phyloP scores from a whole-genome alignment of 192 early-diverging fungal species.

The Backusella macrospora region DNA sequence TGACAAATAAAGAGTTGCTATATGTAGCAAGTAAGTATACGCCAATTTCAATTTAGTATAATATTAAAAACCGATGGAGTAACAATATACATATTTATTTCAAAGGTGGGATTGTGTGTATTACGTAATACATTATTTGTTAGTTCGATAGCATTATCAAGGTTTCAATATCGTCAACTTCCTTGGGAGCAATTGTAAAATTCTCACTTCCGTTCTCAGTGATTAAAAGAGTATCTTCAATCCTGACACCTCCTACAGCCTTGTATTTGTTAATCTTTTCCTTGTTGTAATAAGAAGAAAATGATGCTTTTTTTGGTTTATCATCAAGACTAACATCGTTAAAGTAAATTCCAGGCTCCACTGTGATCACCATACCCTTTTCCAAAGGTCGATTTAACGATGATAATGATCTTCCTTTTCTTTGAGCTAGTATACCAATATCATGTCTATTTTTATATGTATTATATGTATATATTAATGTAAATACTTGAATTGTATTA shows the following conservation, averaged over 20 bases:
- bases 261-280: constrained; percentile 66
- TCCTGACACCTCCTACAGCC: constrained; percentile 86
- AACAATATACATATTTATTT: too few relatives aligned
- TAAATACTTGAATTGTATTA: background rate
- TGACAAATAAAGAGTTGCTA: too few relatives aligned
- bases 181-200: constrained; percentile 82
- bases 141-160: background rate
- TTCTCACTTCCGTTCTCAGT: constrained; percentile 82
- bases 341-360: constrained; percentile 95
- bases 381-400: constrained; percentile 74
- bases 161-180: constrained; percentile 76
- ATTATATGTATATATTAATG: background rate
- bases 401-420: constrained; percentile 44
- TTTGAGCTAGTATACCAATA: background rate
- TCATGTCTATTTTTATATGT: background rate
- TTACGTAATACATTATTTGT: background rate
- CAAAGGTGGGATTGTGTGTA: too few relatives aligned
- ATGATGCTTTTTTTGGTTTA: constrained; percentile 58
- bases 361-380: constrained; percentile 85
- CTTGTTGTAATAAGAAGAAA: constrained; percentile 69
- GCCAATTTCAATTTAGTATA: too few relatives aligned
- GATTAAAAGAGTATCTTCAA: constrained; percentile 90
- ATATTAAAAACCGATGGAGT: too few relatives aligned
- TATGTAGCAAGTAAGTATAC: too few relatives aligned
- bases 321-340: constrained; percentile 71